Evolutionary conservation across 2,329 filamentous ascomycete species (phyloP).

Genomic region (Colletotrichum tanaceti): DNA sequence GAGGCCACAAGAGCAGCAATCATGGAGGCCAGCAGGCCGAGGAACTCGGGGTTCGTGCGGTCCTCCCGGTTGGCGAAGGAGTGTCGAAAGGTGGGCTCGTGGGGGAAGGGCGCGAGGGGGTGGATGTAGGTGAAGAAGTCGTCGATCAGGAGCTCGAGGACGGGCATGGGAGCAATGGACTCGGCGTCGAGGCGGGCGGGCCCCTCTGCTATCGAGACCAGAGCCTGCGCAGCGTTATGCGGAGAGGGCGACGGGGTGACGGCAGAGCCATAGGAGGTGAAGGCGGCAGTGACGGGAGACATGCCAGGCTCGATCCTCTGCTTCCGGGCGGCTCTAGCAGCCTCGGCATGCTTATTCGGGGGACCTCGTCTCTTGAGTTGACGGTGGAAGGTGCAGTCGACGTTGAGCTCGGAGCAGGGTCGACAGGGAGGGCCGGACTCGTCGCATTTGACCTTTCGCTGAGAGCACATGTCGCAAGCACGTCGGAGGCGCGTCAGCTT

Average conservation of each 20-base stretch:
- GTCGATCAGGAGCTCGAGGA: slow-evolving; percentile 77
- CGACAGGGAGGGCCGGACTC: slow-evolving; percentile 67
- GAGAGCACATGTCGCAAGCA: slow-evolving; percentile 71
- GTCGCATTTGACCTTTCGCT: slow-evolving; percentile 72
- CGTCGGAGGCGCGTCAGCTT: slow-evolving; percentile 68
- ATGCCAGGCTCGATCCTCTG: slow-evolving; percentile 52
- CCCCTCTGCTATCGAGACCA: slow-evolving; percentile 58
- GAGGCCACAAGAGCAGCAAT: slow-evolving; percentile 78
- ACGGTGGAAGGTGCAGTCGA: slow-evolving; percentile 68
- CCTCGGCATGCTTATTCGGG: slow-evolving; percentile 69
- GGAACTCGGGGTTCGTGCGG: slow-evolving; percentile 72
- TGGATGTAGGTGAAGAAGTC: slow-evolving; percentile 89
- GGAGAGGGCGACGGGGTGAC: slow-evolving; percentile 52
- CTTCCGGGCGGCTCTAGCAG: slow-evolving; percentile 65
- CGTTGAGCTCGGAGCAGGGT: slow-evolving; percentile 66
- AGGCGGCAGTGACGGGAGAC: slow-evolving; percentile 9
- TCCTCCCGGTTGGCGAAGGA: slow-evolving; percentile 76
- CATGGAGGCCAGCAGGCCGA: slow-evolving; percentile 80
- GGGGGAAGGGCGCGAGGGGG: slow-evolving; percentile 80
- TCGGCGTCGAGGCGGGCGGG: slow-evolving; percentile 68
- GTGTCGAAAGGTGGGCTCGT: slow-evolving; percentile 80
- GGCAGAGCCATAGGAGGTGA: slow-evolving; percentile 37
- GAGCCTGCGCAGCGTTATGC: slow-evolving; percentile 61
- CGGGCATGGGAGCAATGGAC: slow-evolving; percentile 75
- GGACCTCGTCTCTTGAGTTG: slow-evolving; percentile 69